phyloP scores from a whole-genome alignment of 192 early-diverging fungal species.

The Coemansia sp. region DNA sequence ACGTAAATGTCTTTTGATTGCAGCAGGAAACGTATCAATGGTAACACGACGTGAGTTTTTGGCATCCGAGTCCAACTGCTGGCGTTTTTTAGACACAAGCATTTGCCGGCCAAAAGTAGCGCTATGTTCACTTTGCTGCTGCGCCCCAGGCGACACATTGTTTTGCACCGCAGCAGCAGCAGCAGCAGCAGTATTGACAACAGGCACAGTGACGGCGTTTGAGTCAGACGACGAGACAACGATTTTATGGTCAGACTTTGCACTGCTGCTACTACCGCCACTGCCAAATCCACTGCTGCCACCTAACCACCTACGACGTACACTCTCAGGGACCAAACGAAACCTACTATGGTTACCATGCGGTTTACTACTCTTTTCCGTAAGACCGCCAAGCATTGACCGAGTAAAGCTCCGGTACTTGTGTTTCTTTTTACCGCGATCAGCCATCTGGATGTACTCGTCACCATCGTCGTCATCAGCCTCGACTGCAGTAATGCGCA shows the following conservation, averaged over 20 bases:
- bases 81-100: constrained; percentile 4
- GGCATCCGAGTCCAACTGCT: background rate
- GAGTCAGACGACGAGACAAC: constrained; percentile 14
- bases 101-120: constrained; percentile 1
- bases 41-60: constrained; percentile 40
- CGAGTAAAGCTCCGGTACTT: constrained; percentile 33
- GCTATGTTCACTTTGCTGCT: constrained; percentile 8
- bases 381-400: constrained; percentile 15
- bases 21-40: constrained; percentile 48
- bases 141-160: too few relatives aligned
- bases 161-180: too few relatives aligned
- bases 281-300: constrained; percentile 9
- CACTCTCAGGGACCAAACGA: constrained; percentile 35
- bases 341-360: constrained; percentile 28
- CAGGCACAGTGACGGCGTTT: background rate
- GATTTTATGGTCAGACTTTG: constrained; percentile 2
- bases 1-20: constrained; percentile 40
- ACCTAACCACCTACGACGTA: constrained; percentile 45
- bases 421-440: constrained; percentile 35
- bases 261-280: constrained; percentile 8
- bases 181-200: too few relatives aligned
- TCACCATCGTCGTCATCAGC: constrained; percentile 46
- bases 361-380: constrained; percentile 13
- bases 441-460: constrained; percentile 32
- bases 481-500: constrained; percentile 47